These are phyloP conservation scores for Pilaira anomala DNA, from an alignment of 192 early-diverging fungal genomes.

Conservation along the genomic window DNA sequence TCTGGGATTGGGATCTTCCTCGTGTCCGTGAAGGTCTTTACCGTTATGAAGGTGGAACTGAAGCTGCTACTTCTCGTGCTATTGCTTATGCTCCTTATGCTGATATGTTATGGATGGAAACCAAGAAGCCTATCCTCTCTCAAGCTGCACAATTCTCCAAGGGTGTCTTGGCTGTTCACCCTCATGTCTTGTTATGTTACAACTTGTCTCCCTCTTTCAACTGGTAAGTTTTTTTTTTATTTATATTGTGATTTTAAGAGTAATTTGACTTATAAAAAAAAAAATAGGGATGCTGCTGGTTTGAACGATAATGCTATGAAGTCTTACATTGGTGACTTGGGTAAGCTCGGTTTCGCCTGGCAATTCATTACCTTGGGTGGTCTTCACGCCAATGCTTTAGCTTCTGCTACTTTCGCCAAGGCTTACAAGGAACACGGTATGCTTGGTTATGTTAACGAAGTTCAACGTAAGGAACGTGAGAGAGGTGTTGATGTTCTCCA, in stretches of 20 bases:
- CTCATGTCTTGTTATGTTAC: constrained; percentile 89
- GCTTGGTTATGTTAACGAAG: constrained; percentile 90
- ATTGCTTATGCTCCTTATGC: constrained; percentile 85
- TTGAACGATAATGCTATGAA: constrained; percentile 89
- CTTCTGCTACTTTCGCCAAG: constrained; percentile 78
- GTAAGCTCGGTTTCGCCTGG: constrained; percentile 92
- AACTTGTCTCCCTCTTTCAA: constrained; percentile 98
- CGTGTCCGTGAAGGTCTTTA: constrained; percentile 95
- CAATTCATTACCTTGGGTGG: constrained; percentile 98
- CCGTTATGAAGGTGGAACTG: constrained; percentile 96
- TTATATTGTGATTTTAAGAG: not conserved
- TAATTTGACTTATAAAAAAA: not conserved
- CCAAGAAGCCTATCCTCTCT: constrained; percentile 87
- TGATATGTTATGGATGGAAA: constrained; percentile 98
- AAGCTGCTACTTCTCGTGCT: constrained; percentile 81
- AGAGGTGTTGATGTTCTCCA: constrained; percentile 89
- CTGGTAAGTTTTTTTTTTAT: constrained; percentile 63
- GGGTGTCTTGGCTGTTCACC: constrained; percentile 79
- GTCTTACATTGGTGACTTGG: constrained; percentile 78
- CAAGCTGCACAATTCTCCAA: constrained; percentile 91
- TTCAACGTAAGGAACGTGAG: constrained; percentile 91
- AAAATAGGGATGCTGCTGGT: constrained; percentile 67
- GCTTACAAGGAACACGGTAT: constrained; percentile 87
- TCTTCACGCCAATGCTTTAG: constrained; percentile 90
- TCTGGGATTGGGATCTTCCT: constrained; percentile 89